A percentile compares a stretch with the other conserved stretches of the same genome.
Evolutionary conservation across 352 stramenopile genomes (phyloP).

Genomic region (Plasmopara halstedii): DNA sequence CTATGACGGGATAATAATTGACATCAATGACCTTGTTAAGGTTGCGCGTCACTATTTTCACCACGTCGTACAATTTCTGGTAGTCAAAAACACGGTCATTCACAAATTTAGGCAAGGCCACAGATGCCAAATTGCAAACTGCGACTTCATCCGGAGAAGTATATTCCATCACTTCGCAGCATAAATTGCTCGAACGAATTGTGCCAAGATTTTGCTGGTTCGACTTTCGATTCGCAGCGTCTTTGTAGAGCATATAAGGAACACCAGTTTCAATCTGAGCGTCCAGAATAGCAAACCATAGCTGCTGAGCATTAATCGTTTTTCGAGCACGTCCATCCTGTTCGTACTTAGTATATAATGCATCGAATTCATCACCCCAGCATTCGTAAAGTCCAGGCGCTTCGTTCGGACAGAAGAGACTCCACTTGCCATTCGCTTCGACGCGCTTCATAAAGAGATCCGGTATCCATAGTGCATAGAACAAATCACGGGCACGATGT

Average conservation of each 20-base stretch:
- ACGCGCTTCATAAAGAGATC: slow-evolving; percentile 99
- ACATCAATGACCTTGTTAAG: slow-evolving; percentile 99
- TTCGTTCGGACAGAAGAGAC: slow-evolving; percentile 98
- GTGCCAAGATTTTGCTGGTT: slow-evolving; percentile 99
- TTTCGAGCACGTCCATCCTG: slow-evolving; percentile 89
- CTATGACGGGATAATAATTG: slow-evolving; percentile 97
- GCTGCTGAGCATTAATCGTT: slow-evolving; percentile 95
- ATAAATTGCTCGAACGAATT: slow-evolving; percentile 99
- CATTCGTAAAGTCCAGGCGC: slow-evolving; percentile 91
- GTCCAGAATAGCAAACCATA: slow-evolving; percentile 99
- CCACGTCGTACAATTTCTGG: slow-evolving; percentile 91
- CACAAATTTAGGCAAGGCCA: slow-evolving; percentile 96
- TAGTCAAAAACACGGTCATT: slow-evolving; percentile 90
- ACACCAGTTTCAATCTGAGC: slow-evolving; percentile 99
- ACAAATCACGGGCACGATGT: slow-evolving; percentile 95
- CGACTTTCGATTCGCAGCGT: slow-evolving; percentile 97
- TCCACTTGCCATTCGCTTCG: slow-evolving; percentile 95
- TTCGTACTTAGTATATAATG: slow-evolving; percentile 96
- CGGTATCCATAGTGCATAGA: slow-evolving; percentile 98
- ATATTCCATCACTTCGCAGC: slow-evolving; percentile 99
- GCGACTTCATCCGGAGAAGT: slow-evolving; percentile 96
- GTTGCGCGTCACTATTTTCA: slow-evolving; percentile 96
- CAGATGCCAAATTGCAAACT: slow-evolving; percentile 98
- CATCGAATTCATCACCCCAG: slow-evolving; percentile 93
- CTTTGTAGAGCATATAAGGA: slow-evolving; percentile 99